Evolutionary conservation across 2,329 filamentous ascomycete species (phyloP).

Genomic region (Talaromyces atroroseus): DNA sequence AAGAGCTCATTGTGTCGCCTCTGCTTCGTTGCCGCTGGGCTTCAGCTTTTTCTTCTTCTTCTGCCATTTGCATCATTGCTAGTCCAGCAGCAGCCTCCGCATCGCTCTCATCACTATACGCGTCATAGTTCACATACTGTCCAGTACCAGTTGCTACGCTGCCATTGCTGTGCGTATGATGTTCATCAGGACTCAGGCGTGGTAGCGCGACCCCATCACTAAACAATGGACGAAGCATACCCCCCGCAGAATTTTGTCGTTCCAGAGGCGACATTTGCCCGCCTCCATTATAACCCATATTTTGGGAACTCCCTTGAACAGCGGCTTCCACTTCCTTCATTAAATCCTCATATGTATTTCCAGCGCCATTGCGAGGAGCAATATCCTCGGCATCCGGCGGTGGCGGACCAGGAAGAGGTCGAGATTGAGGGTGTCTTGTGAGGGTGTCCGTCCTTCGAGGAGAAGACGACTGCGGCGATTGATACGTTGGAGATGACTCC

Average conservation of each 20-base stretch:
- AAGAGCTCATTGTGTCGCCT: conserved; percentile 50
- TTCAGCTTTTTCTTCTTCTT: conserved; percentile 64
- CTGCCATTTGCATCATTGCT: conserved; percentile 76
- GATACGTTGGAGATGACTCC: conserved; percentile 45
- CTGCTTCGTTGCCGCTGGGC: conserved; percentile 43
- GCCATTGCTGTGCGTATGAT: conserved; percentile 46
- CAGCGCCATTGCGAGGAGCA: conserved; percentile 27
- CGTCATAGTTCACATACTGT: conserved; percentile 43
- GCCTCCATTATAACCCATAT: conserved; percentile 1
- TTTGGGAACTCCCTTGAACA: conserved; percentile 28
- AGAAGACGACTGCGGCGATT: conserved; percentile 47
- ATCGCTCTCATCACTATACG: conserved; percentile 71
- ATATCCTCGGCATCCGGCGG: conserved; percentile 30
- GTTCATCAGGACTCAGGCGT: conserved; percentile 37
- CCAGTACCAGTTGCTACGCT: conserved; percentile 41
- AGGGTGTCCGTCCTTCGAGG: conserved; percentile 49
- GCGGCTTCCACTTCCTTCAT: conserved; percentile 54
- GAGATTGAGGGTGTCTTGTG: conserved; percentile 51
- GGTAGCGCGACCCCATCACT: conserved; percentile 15
- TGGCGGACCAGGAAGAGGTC: conserved; percentile 56
- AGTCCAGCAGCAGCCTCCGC: conserved; percentile 80
- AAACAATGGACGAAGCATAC: conserved; percentile 12
- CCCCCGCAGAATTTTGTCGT: conserved; percentile 12
- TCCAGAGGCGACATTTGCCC: background rate
- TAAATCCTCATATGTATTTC: conserved; percentile 48